These are phyloP conservation scores for Inonotus obliquus DNA, from an alignment of 1,284 basidiomycete species.

Conservation along the genomic window DNA sequence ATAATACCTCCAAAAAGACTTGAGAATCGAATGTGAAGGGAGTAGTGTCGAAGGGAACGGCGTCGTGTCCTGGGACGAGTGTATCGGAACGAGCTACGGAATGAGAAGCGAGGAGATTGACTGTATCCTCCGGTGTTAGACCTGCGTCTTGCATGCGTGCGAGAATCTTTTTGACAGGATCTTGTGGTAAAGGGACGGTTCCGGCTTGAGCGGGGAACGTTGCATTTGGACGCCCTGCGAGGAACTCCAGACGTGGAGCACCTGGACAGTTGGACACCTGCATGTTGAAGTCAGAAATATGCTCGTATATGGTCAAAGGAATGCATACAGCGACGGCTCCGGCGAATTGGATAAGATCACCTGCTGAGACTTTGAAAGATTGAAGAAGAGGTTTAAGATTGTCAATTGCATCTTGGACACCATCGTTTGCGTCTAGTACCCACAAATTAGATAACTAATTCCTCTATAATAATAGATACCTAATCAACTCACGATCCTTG, in stretches of 20 bases:
- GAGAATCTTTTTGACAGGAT: conserved; percentile 12
- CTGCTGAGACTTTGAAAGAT: conserved; percentile 6
- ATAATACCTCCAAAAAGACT: conserved; percentile 18
- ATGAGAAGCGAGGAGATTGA: conserved; percentile 18
- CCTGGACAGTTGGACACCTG: conserved; percentile 21
- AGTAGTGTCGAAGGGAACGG: conserved; percentile 17
- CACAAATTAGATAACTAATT: not conserved
- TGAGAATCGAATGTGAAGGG: conserved; percentile 17
- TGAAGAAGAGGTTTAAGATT: not conserved
- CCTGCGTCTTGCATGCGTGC: conserved; percentile 17
- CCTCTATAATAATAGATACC: not conserved
- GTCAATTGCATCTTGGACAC: conserved; percentile 9
- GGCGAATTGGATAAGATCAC: conserved; percentile 18
- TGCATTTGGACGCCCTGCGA: conserved; percentile 21
- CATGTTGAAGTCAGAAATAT: not conserved
- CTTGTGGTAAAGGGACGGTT: conserved; percentile 19
- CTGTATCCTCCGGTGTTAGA: conserved; percentile 12
- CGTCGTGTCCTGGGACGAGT: conserved; percentile 14
- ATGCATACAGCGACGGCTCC: conserved; percentile 13
- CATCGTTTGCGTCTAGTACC: conserved; percentile 8
- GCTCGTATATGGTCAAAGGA: too few relatives aligned
- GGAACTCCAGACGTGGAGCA: conserved; percentile 20
- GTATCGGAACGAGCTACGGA: conserved; percentile 15
- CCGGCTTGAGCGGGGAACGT: conserved; percentile 18
- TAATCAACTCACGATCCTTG: conserved; percentile 2